Base-by-base conservation (phyloP, 805 yeast genomes). In the Candida alai region DNA sequence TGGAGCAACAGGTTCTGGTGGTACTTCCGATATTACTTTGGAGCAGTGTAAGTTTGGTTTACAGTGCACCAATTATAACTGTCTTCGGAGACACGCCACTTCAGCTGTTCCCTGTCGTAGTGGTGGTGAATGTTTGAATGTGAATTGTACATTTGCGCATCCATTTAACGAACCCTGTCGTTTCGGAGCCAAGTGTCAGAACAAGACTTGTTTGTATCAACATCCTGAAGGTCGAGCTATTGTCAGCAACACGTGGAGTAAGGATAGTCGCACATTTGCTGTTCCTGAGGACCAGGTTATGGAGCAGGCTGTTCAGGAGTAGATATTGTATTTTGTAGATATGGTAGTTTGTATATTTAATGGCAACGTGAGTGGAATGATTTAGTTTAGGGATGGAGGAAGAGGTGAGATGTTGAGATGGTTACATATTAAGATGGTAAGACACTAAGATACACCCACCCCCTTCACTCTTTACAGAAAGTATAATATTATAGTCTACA, bases 21-120 rank as follows among this genome's bases (percentile, higher is more conserved):
- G n/a, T n/a, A n/a, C n/a, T n/a, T 40, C 47, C n/a, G 42, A 42
- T 17, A 36, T 38, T 49, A 70, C 77, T 1, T 67, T 87, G 47
- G 95, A 84, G 43, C 86, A 85, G 49, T 88, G 97, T 61, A 84
- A 82, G 56, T 88, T 76, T 54, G 88, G 89, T 24, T 45, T 73
- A 7, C 68, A 73, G 40, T 88, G 97, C 61, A 80, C 87, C 28
- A 86, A 86, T 52, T 74, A 70, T 45, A 73, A 70, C 48, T 88
- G 97, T 61, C 80, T 83, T 40, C 83, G 74, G 56, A 77, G 97
- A 62, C 97, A 88, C 60, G 94, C 96, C 2, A 71, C 77, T 12
- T 69, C 84, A 6, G 69, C 74, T 6, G 75, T 79, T 19, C 60
- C 84, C 41, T 88, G 97, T 56, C 84, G 95, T 52, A 85, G 80